Base-by-base conservation (phyloP, 495 filamentous ascomycete genomes). In the Peziza echinospora region DNA sequence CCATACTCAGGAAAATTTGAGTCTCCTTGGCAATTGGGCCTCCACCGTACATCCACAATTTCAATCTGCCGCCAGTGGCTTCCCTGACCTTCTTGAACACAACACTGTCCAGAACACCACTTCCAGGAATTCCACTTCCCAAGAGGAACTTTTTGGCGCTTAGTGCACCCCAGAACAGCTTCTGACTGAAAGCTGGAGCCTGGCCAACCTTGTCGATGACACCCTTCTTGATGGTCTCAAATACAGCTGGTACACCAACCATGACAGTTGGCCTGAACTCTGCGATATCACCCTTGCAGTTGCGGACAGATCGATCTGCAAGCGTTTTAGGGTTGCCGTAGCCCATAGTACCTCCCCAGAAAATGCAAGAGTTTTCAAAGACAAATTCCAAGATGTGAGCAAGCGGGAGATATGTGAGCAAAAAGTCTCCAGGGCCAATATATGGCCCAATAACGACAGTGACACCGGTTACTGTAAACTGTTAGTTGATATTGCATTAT, bases 191-290 rank as follows among this genome's bases (percentile, higher is more conserved):
- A 22, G 74, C 65, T 59, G 74, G 79, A 44, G 76, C 74, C 52
- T 78, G 74, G 63, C 80, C 76, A 49, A 96, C 75, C 65, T 93
- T 89, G 58, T 71, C 69, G 51, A 92, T 68, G 51, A 97, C 87
- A 53, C 89, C 89, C 64, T 97, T 97, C 77, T 94, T 96, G 53
- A 97, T 84, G 0, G 84, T 78, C 64, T 97, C 89, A 82, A 86
- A 97, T 9, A 97, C 89, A 25, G 87, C 85, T 6, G 89, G 89
- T 17, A 97, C 89, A 59, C 89, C 89, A 42, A 94, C 84, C 40
- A 97, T 69, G 51, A 97, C 75, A 17, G 81, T 86, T 21, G 89
- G 89, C 57, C 76, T 77, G 64, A 93, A 84, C 59, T 97, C 89
- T 50, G 78, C 75, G 56, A 97, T 96, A 60, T 97, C 89, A 49